Evolutionary conservation across 106 monocot genomes (phyloP).

Genomic region (Dendrobium nobile): DNA sequence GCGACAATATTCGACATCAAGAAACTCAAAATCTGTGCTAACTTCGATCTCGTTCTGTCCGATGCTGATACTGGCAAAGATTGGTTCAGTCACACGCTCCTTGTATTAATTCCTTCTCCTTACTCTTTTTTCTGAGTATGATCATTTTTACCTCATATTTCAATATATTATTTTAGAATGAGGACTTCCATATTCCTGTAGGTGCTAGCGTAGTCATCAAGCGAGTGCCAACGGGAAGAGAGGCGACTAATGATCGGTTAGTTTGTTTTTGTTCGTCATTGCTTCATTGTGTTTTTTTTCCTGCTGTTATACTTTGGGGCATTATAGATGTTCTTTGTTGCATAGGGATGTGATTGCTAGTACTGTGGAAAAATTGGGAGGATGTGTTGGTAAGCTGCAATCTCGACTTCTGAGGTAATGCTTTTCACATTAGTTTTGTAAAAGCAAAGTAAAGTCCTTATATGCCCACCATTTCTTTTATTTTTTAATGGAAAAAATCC

Average conservation of each 20-base stretch:
- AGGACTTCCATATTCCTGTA: conserved; percentile 29
- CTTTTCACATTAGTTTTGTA: not conserved
- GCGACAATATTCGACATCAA: conserved; percentile 26
- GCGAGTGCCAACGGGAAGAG: conserved; percentile 34
- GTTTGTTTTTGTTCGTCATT: not conserved
- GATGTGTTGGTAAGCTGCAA: not conserved
- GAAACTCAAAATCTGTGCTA: conserved; percentile 29
- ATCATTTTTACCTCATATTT: not conserved
- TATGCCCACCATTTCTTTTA: not conserved
- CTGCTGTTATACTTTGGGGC: not conserved
- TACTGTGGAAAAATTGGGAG: not conserved
- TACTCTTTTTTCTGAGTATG: not conserved
- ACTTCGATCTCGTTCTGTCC: conserved; percentile 51
- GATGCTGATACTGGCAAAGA: conserved; percentile 32
- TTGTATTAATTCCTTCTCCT: not conserved
- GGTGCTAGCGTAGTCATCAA: conserved; percentile 50
- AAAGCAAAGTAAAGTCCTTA: not conserved
- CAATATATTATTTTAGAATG: conserved; percentile 32
- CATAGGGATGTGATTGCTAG: not conserved
- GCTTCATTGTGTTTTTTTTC: not conserved
- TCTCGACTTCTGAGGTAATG: conserved; percentile 19
- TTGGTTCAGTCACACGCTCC: not conserved
- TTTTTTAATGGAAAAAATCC: not conserved
- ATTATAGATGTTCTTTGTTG: not conserved
- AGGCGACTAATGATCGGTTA: conserved; percentile 14